Conservation (phyloP, 1,139 yeast species). For the Yamadazyma sp. region DNA sequence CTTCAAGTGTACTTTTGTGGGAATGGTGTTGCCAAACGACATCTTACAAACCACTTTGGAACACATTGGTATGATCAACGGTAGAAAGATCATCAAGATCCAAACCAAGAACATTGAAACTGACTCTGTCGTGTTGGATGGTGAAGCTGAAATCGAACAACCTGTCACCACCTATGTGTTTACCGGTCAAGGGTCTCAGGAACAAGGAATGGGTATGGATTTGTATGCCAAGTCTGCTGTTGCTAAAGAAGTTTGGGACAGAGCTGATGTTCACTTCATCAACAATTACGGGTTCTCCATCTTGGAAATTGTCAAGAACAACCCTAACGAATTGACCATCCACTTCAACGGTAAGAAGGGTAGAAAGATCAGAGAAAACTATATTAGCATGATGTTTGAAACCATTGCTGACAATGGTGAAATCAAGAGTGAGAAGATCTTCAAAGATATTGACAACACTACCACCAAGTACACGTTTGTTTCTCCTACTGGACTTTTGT, state of each 20-base stretch:
- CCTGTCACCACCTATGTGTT: conserved; percentile 95
- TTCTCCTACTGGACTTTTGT: conserved; percentile 91
- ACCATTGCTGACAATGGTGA: conserved; percentile 84
- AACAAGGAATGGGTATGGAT: conserved; percentile 99
- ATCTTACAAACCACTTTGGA: conserved; percentile 83
- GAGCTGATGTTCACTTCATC: conserved; percentile 92
- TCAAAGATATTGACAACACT: conserved; percentile 81
- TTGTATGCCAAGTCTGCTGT: conserved; percentile 86
- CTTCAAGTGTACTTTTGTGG: conserved; percentile 85
- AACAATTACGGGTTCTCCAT: conserved; percentile 96
- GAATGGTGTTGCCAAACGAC: conserved; percentile 97
- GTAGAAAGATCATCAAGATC: conserved; percentile 93
- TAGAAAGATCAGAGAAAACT: conserved; percentile 90
- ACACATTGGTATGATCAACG: conserved; percentile 98
- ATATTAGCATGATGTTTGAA: conserved; percentile 96
- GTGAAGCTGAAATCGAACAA: conserved; percentile 98
- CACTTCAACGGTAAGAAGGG: conserved; percentile 99
- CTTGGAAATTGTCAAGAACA: conserved; percentile 89
- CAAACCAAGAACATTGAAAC: conserved; percentile 84
- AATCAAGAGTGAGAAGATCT: conserved; percentile 87
- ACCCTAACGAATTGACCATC: conserved; percentile 92
- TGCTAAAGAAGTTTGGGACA: conserved; percentile 96
- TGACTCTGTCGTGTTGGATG: conserved; percentile 72
- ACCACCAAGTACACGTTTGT: conserved; percentile 86
- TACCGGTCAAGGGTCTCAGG: conserved; percentile 99